Evolutionary conservation across 257 asterid genomes (phyloP).

Genomic region (Nicotiana knightiana): DNA sequence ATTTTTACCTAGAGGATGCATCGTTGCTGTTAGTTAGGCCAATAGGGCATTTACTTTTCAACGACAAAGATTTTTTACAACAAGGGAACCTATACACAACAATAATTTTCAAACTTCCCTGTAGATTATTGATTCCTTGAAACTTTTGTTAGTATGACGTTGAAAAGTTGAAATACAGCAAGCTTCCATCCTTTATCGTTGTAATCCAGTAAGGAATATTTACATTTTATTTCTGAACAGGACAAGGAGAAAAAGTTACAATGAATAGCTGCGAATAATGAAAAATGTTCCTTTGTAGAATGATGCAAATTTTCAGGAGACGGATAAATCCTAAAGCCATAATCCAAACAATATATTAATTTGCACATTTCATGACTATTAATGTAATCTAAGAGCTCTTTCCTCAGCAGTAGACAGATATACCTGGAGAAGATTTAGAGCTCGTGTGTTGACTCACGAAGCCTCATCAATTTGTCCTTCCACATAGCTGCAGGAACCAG

Average conservation of each 20-base stretch:
- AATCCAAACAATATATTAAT: not conserved
- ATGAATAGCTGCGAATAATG: not conserved
- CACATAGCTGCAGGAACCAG: slow-evolving; percentile 24
- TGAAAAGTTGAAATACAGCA: not conserved
- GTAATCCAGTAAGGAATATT: not conserved
- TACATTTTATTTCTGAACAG: not conserved
- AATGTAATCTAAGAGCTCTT: not conserved
- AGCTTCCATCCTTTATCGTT: not conserved
- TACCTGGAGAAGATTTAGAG: slow-evolving; percentile 8
- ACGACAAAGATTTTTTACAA: not conserved
- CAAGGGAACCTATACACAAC: not conserved
- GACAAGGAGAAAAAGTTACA: not conserved
- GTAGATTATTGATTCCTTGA: not conserved
- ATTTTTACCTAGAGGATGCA: slow-evolving; percentile 1
- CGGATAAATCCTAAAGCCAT: not conserved
- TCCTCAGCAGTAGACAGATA: not conserved
- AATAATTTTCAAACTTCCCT: not conserved
- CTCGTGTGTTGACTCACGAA: slow-evolving; percentile 22
- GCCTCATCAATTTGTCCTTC: slow-evolving; percentile 33
- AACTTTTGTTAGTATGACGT: not conserved
- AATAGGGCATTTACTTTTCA: not conserved
- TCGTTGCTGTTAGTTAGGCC: slow-evolving; percentile 2
- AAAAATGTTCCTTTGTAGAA: not conserved
- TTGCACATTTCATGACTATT: not conserved
- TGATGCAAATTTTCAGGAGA: not conserved